Evolutionary conservation across 2,329 filamentous ascomycete genomes (phyloP).

Genomic region (Colletotrichum camelliae): DNA sequence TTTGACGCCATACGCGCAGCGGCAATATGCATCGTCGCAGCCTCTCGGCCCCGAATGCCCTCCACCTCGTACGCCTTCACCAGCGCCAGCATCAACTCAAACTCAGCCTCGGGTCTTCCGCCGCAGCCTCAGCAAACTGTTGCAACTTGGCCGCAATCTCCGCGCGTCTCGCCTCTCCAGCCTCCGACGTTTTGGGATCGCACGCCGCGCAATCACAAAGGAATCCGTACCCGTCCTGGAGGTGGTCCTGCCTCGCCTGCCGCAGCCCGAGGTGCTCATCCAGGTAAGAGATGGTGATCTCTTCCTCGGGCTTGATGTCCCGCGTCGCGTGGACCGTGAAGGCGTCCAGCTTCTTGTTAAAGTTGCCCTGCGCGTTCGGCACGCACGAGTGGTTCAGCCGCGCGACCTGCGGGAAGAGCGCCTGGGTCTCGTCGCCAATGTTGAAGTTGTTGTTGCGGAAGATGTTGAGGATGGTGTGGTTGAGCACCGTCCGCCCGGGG

Average conservation of each 20-base stretch:
- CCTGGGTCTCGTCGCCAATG: neutral
- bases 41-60: slow-evolving; percentile 8
- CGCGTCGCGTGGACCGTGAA: slow-evolving; percentile 15
- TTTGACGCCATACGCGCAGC: neutral
- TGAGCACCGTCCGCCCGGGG: neutral
- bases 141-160: neutral
- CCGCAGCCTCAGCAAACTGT: neutral
- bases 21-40: slow-evolving; percentile 1
- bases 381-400: slow-evolving; percentile 18
- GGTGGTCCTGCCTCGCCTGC: neutral
- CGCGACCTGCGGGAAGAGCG: slow-evolving; percentile 12
- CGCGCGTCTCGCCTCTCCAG: neutral
- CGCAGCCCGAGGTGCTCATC: slow-evolving; percentile 5
- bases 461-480: slow-evolving; percentile 19
- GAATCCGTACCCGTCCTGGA: slow-evolving; percentile 5
- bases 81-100: neutral
- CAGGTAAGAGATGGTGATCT: slow-evolving; percentile 20
- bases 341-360: neutral
- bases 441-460: slow-evolving; percentile 21
- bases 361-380: slow-evolving; percentile 18
- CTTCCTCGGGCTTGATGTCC: slow-evolving; percentile 2
- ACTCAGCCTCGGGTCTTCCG: neutral
- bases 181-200: neutral
- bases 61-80: slow-evolving; percentile 3
- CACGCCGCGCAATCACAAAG: slow-evolving; percentile 2